Conservation (phyloP, 2,329 filamentous ascomycete genomes). For the Exophiala dermatitidis region DNA sequence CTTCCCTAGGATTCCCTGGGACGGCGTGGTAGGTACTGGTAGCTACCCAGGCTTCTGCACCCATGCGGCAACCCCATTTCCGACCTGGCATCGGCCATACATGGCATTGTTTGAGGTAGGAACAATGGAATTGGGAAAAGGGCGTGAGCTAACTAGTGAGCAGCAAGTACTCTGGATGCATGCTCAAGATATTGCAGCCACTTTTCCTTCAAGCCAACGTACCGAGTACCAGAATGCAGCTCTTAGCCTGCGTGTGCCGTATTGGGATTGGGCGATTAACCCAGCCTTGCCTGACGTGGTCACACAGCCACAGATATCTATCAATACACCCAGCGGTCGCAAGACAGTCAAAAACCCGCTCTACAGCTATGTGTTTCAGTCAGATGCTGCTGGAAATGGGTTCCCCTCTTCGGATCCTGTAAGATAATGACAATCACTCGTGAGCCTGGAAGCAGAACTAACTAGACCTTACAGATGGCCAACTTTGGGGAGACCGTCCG, state of each 20-base stretch:
- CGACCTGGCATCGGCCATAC: conserved; percentile 78
- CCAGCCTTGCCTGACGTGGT: conserved; percentile 34
- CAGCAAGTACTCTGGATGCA: conserved; percentile 36
- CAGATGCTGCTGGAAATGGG: conserved; percentile 18
- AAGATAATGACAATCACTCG: not conserved
- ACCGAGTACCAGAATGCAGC: conserved; percentile 43
- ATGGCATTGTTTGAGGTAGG: conserved; percentile 54
- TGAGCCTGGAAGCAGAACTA: not conserved
- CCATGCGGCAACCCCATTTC: conserved; percentile 68
- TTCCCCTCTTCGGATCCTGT: conserved; percentile 25
- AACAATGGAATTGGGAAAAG: not conserved
- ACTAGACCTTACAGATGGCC: conserved; percentile 11
- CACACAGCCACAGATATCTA: conserved; percentile 34
- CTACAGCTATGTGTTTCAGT: conserved; percentile 36
- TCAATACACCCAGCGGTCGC: conserved; percentile 38
- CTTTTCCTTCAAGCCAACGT: conserved; percentile 42
- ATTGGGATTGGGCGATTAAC: conserved; percentile 45
- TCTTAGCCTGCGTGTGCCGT: conserved; percentile 40
- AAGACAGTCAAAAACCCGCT: conserved; percentile 41
- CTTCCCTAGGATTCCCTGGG: conserved; percentile 57
- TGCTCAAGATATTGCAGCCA: conserved; percentile 34
- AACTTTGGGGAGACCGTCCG: conserved; percentile 22
- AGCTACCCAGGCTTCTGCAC: conserved; percentile 62
- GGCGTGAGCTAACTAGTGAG: not conserved
- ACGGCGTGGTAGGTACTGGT: conserved; percentile 41